Conservation (phyloP, 805 yeast species). For the Yueomyces sinensis region DNA sequence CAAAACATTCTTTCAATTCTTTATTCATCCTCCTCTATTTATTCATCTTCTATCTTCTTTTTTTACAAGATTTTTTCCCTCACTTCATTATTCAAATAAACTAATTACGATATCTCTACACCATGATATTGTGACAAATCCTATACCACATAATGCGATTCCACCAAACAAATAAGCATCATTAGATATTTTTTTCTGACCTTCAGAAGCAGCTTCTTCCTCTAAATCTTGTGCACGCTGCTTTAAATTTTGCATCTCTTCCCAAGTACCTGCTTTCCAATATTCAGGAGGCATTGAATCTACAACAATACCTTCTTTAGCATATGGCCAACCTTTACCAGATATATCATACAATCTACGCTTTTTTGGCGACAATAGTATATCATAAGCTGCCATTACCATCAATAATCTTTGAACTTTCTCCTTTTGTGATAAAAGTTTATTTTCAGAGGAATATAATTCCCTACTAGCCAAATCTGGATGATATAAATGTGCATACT, state of each 20-base stretch:
- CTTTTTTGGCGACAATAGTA: slow-evolving; percentile 34
- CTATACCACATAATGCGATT: background rate
- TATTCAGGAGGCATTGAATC: slow-evolving; percentile 22
- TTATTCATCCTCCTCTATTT: background rate
- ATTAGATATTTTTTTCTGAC: too few species aligned
- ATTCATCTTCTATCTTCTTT: background rate
- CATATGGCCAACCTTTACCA: slow-evolving; percentile 31
- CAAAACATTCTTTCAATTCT: background rate
- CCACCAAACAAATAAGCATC: background rate
- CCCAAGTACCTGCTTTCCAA: slow-evolving; percentile 59
- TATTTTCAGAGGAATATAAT: slow-evolving; percentile 12
- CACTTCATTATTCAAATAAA: background rate
- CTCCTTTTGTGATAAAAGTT: slow-evolving; percentile 12
- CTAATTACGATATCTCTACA: background rate
- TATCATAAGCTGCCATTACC: slow-evolving; percentile 43
- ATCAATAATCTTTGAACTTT: slow-evolving; percentile 35
- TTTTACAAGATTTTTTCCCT: background rate
- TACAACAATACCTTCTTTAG: slow-evolving; percentile 11
- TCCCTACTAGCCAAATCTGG: slow-evolving; percentile 44
- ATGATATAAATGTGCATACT: slow-evolving; percentile 64
- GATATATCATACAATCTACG: slow-evolving; percentile 34
- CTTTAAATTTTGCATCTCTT: slow-evolving; percentile 33
- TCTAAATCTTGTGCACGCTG: background rate
- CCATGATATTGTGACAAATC: background rate
- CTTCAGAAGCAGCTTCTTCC: background rate